phyloP scores from a whole-genome alignment of 345 rosid species.

The Populus euphratica region DNA sequence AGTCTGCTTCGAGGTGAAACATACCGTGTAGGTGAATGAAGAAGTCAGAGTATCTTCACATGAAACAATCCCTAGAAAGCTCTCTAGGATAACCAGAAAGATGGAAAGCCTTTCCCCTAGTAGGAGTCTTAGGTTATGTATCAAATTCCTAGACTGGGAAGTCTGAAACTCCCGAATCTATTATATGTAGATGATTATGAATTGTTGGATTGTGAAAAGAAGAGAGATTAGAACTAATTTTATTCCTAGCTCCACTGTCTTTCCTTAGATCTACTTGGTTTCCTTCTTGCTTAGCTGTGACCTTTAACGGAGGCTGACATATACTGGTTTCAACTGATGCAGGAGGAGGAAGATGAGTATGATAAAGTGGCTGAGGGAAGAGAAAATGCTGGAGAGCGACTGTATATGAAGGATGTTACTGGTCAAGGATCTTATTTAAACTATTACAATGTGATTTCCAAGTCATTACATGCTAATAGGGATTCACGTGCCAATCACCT shows the following conservation, averaged over 20 bases:
- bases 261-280: neutral
- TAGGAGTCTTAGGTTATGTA: no score
- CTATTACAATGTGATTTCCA: slow-evolving; percentile 6
- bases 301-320: neutral
- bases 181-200: neutral
- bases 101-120: no score
- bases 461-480: neutral
- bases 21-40: no score
- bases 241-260: neutral
- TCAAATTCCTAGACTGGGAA: neutral
- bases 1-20: no score
- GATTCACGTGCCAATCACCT: slow-evolving; percentile 20
- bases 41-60: no score
- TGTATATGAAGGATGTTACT: slow-evolving; percentile 15
- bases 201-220: neutral
- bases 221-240: no score
- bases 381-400: slow-evolving; percentile 19
- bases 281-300: neutral
- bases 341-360: slow-evolving; percentile 31
- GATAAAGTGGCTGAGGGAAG: slow-evolving; percentile 28
- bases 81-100: no score
- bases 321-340: neutral
- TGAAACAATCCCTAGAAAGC: no score
- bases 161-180: neutral
- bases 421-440: slow-evolving; percentile 13